Conservation (phyloP, 495 filamentous ascomycete species). For the Aspergillus saccharolyticus region DNA sequence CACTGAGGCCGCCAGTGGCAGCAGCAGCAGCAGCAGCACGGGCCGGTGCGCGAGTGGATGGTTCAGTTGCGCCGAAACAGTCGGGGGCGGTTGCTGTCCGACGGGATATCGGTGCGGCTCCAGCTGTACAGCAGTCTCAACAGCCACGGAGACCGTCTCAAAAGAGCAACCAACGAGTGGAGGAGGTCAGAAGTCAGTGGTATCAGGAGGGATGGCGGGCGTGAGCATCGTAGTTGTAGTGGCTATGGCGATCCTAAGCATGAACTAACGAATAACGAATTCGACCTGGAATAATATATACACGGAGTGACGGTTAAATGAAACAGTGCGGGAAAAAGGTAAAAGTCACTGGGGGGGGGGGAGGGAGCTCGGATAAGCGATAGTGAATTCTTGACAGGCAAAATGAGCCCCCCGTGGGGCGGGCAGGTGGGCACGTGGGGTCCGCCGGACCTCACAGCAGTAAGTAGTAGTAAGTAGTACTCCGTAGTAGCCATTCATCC, state of each 20-base stretch:
- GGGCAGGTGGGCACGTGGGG: conserved; percentile 13
- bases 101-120: conserved; percentile 66
- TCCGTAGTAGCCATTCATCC: no score
- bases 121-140: conserved; percentile 58
- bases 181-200: conserved; percentile 7
- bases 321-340: not conserved
- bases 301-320: not conserved
- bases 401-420: conserved; percentile 4
- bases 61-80: conserved; percentile 63
- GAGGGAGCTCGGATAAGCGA: conserved; percentile 2
- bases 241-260: conserved; percentile 14
- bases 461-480: no score
- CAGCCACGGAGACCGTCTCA: conserved; percentile 46
- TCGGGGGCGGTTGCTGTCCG: conserved; percentile 76
- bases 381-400: not conserved
- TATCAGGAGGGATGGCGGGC: not conserved
- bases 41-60: conserved; percentile 68
- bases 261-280: conserved; percentile 1
- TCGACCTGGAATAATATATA: conserved; percentile 4
- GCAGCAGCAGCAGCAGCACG: conserved; percentile 13
- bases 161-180: conserved; percentile 47
- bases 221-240: conserved; percentile 2
- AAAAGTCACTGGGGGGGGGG: conserved; percentile 3
- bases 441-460: no score
- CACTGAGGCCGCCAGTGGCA: not conserved